These are phyloP conservation scores for Knufia petricola DNA, from an alignment of 2,329 filamentous ascomycete species.

Conservation along the genomic window DNA sequence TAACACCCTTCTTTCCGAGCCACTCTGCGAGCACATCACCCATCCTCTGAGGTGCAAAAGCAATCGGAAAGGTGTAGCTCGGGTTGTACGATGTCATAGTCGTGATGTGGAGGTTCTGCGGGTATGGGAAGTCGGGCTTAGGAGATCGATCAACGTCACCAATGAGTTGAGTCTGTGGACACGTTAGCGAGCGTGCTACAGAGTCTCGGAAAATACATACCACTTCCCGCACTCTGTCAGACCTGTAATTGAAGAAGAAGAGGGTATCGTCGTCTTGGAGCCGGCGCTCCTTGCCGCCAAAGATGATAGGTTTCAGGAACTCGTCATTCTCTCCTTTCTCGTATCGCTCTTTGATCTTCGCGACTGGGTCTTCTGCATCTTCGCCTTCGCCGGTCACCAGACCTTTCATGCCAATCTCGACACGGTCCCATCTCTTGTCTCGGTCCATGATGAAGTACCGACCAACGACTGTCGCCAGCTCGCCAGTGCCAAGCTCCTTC, in stretches of 20 bases:
- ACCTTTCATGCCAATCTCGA: conserved; percentile 83
- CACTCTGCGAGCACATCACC: conserved; percentile 97
- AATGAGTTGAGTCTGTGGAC: conserved; percentile 55
- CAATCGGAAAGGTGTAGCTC: conserved; percentile 84
- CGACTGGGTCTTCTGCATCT: conserved; percentile 70
- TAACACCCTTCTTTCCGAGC: conserved; percentile 75
- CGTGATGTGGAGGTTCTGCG: conserved; percentile 74
- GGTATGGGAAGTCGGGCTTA: conserved; percentile 82
- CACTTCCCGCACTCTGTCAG: conserved; percentile 91
- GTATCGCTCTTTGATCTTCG: conserved; percentile 80
- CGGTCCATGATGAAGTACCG: conserved; percentile 99
- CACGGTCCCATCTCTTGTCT: conserved; percentile 96
- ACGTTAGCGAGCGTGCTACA: neutral
- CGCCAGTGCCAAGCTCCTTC: conserved; percentile 74
- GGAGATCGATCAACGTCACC: conserved; percentile 88
- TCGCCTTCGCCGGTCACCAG: conserved; percentile 80
- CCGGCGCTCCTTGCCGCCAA: conserved; percentile 75
- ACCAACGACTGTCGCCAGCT: conserved; percentile 87
- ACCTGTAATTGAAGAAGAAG: conserved; percentile 99
- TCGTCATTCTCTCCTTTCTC: conserved; percentile 84
- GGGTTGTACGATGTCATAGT: conserved; percentile 99
- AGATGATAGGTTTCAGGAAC: conserved; percentile 95
- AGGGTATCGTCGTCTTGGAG: conserved; percentile 88
- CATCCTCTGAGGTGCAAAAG: conserved; percentile 93
- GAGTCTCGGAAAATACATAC: conserved; percentile 35